Evolutionary conservation across 164 flowering plant species (phyloP).

Genomic region (Liriodendron chinense): DNA sequence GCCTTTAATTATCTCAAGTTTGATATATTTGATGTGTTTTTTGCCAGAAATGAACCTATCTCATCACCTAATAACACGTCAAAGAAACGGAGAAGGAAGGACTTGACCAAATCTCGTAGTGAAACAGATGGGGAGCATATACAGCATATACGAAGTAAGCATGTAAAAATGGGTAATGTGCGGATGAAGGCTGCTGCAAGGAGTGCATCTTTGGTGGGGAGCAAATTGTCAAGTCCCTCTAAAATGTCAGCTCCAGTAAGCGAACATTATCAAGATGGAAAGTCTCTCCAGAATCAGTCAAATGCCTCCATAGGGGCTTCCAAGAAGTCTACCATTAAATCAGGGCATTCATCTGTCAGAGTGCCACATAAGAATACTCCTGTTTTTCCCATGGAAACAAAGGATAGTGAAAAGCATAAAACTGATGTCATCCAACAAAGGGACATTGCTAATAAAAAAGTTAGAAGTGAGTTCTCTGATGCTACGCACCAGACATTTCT

Average conservation of each 20-base stretch:
- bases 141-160: slow-evolving; percentile 40
- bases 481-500: slow-evolving; percentile 30
- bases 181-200: slow-evolving; percentile 45
- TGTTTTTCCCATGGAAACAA: slow-evolving; percentile 28
- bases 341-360: slow-evolving; percentile 37
- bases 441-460: slow-evolving; percentile 40
- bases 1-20: neutral
- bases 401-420: slow-evolving; percentile 46
- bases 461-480: slow-evolving; percentile 35
- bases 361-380: slow-evolving; percentile 36
- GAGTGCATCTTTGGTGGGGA: slow-evolving; percentile 34
- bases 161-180: slow-evolving; percentile 36
- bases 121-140: slow-evolving; percentile 42
- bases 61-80: slow-evolving; percentile 51
- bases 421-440: slow-evolving; percentile 32
- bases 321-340: slow-evolving; percentile 30
- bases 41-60: slow-evolving; percentile 49
- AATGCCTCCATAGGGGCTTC: slow-evolving; percentile 27
- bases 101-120: slow-evolving; percentile 33
- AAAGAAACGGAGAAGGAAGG: slow-evolving; percentile 85
- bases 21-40: neutral
- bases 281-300: slow-evolving; percentile 28
- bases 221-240: slow-evolving; percentile 30
- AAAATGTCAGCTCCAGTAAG: slow-evolving; percentile 25
- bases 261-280: slow-evolving; percentile 39